Conservation (phyloP, 345 rosid genomes). For the Chamaenerion angustifolium region DNA sequence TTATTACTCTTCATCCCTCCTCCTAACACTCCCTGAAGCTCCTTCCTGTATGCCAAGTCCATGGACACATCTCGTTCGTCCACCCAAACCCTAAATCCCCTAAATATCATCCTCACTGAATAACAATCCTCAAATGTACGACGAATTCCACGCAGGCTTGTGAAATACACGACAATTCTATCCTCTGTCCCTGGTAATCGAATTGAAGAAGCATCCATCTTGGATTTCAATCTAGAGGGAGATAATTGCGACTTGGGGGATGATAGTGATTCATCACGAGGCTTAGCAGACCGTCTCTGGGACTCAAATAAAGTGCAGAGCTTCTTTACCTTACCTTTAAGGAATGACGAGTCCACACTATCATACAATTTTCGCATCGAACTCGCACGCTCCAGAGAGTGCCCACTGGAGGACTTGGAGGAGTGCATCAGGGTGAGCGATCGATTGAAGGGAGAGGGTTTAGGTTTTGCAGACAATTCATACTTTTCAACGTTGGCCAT, state of each 20-base stretch:
- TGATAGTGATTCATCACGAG: background rate
- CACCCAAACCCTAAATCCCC: constrained; percentile 79
- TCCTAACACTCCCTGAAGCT: constrained; percentile 42
- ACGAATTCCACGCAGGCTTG: constrained; percentile 80
- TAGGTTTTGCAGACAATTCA: constrained; percentile 7
- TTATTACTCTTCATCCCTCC: constrained; percentile 22
- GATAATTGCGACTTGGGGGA: constrained; percentile 1
- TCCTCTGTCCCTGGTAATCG: constrained; percentile 73
- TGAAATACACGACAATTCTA: constrained; percentile 71
- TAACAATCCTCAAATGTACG: constrained; percentile 89
- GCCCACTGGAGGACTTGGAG: constrained; percentile 9
- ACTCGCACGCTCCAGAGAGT: constrained; percentile 38
- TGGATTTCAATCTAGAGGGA: constrained; percentile 12
- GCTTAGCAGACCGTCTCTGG: background rate
- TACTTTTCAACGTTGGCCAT: constrained; percentile 6
- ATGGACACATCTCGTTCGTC: constrained; percentile 87
- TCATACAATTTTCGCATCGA: constrained; percentile 32
- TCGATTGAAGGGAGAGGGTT: constrained; percentile 9
- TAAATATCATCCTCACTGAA: constrained; percentile 73
- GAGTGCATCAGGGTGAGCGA: constrained; percentile 11
- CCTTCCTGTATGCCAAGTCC: constrained; percentile 76
- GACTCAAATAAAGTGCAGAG: constrained; percentile 12
- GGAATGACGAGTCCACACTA: constrained; percentile 3
- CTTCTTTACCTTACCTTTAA: constrained; percentile 14
- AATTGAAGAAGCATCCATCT: constrained; percentile 16